Evolutionary conservation across 495 filamentous ascomycete species (phyloP).

Genomic region (Penicillium robsamsonii): DNA sequence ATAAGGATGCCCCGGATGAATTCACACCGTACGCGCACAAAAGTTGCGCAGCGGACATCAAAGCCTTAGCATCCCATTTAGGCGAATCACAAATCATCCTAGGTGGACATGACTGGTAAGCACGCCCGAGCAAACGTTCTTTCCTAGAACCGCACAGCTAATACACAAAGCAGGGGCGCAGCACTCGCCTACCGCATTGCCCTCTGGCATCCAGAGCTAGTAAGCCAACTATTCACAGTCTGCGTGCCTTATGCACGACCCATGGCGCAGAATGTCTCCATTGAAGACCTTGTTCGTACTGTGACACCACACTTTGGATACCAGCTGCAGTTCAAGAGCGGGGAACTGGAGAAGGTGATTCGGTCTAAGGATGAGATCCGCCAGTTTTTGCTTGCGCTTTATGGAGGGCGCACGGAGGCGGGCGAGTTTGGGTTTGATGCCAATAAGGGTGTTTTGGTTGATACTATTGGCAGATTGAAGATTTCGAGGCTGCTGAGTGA

Average conservation of each 20-base stretch:
- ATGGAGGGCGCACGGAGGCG: slow-evolving; percentile 57
- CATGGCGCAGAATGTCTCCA: slow-evolving; percentile 41
- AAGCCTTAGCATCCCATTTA: slow-evolving; percentile 58
- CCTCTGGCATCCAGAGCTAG: slow-evolving; percentile 67
- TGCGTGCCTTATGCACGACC: slow-evolving; percentile 72
- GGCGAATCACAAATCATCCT: slow-evolving; percentile 62
- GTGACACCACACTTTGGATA: slow-evolving; percentile 75
- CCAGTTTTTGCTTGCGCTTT: slow-evolving; percentile 67
- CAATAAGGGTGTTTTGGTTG: slow-evolving; percentile 54
- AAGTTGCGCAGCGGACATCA: slow-evolving; percentile 66
- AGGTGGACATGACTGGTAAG: slow-evolving; percentile 86
- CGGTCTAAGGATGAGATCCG: slow-evolving; percentile 56
- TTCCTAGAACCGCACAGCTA: background rate
- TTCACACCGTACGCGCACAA: slow-evolving; percentile 65
- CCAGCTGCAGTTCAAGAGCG: slow-evolving; percentile 72
- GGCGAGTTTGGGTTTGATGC: slow-evolving; percentile 55
- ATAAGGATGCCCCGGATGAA: slow-evolving; percentile 57
- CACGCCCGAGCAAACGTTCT: background rate
- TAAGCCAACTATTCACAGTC: slow-evolving; percentile 70
- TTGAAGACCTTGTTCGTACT: slow-evolving; percentile 54
- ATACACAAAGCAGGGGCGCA: slow-evolving; percentile 47
- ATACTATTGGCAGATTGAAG: slow-evolving; percentile 48
- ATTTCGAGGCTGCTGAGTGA: slow-evolving; percentile 56
- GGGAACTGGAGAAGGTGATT: slow-evolving; percentile 61
- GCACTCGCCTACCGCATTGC: slow-evolving; percentile 60